phyloP scores from a whole-genome alignment of 129 eudicot genomes.

The Flaveria bidentis region DNA sequence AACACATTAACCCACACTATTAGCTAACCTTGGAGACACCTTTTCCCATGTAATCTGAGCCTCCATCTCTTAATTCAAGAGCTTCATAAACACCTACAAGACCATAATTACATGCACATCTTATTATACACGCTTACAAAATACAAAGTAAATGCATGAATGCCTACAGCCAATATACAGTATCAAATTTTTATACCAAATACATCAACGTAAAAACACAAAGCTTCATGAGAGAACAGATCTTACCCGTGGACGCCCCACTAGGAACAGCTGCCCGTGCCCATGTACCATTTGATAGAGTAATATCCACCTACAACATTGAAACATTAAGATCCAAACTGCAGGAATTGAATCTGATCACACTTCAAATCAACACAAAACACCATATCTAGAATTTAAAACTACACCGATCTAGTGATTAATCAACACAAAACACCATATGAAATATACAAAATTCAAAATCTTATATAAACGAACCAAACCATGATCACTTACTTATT shows the following conservation, averaged over 20 bases:
- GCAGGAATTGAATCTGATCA: not conserved
- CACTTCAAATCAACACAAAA: not conserved
- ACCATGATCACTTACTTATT: not conserved
- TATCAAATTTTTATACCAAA: not conserved
- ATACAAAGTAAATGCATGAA: not conserved
- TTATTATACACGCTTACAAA: not conserved
- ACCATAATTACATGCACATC: not conserved
- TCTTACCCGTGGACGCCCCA: conserved; percentile 98
- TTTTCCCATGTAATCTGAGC: conserved; percentile 91
- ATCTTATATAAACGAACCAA: not conserved
- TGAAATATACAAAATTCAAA: not conserved
- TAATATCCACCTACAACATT: conserved; percentile 67
- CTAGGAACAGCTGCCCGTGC: conserved; percentile 99
- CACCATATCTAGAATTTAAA: too few relatives aligned
- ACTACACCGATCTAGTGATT: not conserved
- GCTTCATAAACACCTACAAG: conserved; percentile 86
- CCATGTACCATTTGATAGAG: conserved; percentile 54
- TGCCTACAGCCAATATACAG: not conserved
- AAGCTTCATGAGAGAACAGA: conserved; percentile 4
- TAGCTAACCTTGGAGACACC: conserved; percentile 85
- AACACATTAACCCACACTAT: not conserved
- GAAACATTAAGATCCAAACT: conserved; percentile 5
- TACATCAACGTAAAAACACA: not conserved
- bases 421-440: not conserved
- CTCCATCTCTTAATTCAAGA: conserved; percentile 94